These are phyloP conservation scores for Tephrocybe sp. DNA, from an alignment of 768 basidiomycete species.

Conservation along the genomic window DNA sequence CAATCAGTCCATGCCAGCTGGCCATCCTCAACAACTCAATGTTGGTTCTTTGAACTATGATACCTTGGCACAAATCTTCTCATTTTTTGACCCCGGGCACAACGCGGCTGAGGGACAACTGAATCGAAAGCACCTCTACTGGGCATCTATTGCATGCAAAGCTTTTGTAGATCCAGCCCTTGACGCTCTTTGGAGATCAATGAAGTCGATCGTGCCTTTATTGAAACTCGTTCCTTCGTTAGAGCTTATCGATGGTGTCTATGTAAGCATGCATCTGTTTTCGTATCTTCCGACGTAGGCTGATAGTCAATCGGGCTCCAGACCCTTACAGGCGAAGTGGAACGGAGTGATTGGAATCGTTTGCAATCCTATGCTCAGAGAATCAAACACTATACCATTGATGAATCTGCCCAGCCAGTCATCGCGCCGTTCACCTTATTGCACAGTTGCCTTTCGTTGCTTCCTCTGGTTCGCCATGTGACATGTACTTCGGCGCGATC, in stretches of 20 bases:
- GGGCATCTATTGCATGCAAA: not conserved
- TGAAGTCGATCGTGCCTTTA: constrained; percentile 3
- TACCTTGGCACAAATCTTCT: no score
- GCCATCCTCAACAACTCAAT: no score
- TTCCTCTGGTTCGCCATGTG: not conserved
- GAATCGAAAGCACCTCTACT: no score
- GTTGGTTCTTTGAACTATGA: no score
- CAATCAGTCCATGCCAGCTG: no score
- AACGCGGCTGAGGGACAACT: no score
- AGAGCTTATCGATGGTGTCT: no score
- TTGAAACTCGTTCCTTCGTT: not conserved
- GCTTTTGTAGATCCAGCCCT: not conserved
- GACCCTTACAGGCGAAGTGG: no score
- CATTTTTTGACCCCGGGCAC: no score
- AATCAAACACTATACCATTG: not conserved
- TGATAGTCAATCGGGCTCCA: no score
- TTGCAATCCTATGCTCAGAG: not conserved
- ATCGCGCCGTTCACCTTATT: not conserved
- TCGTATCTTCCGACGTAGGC: no score
- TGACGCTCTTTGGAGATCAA: constrained; percentile 2
- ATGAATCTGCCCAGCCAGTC: not conserved
- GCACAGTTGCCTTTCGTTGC: not conserved
- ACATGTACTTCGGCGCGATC: not conserved
- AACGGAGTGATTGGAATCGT: not conserved
- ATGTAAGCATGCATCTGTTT: no score